Conservation (phyloP, 495 filamentous ascomycete species). For the Hyaloscypha hepaticicola region DNA sequence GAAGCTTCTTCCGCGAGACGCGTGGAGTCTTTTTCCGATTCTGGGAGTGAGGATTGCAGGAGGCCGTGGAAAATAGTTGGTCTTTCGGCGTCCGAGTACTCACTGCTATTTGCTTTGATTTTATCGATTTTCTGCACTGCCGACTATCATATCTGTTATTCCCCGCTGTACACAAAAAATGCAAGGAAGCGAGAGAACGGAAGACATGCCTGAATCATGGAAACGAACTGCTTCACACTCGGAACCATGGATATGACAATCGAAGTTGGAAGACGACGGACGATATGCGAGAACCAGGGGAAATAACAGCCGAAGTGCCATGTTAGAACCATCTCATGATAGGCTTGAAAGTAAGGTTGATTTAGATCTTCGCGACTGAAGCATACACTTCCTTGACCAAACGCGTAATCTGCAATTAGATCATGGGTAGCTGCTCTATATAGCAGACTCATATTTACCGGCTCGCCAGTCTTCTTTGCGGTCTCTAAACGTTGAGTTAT, state of each 20-base stretch:
- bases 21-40: conserved; percentile 26
- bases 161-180: not conserved
- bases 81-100: not conserved
- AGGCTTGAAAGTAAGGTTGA: not conserved
- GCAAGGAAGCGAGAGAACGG: not conserved
- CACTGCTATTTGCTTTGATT: not conserved
- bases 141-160: not conserved
- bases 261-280: not conserved
- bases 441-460: conserved; percentile 11
- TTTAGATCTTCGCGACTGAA: conserved; percentile 15
- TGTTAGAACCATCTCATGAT: not conserved
- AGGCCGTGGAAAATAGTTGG: conserved; percentile 17
- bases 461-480: not conserved
- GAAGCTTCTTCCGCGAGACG: conserved; percentile 34
- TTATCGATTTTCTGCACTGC: not conserved
- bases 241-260: not conserved
- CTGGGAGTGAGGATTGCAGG: conserved; percentile 5
- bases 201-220: not conserved
- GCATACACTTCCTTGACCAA: conserved; percentile 9
- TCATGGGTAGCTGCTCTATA: conserved; percentile 9
- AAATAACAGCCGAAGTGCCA: not conserved
- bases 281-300: not conserved
- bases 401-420: conserved; percentile 18
- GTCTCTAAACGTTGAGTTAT: not conserved
- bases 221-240: not conserved